Conservation (phyloP, 805 yeast genomes). For the Yarrowia keelungensis region DNA sequence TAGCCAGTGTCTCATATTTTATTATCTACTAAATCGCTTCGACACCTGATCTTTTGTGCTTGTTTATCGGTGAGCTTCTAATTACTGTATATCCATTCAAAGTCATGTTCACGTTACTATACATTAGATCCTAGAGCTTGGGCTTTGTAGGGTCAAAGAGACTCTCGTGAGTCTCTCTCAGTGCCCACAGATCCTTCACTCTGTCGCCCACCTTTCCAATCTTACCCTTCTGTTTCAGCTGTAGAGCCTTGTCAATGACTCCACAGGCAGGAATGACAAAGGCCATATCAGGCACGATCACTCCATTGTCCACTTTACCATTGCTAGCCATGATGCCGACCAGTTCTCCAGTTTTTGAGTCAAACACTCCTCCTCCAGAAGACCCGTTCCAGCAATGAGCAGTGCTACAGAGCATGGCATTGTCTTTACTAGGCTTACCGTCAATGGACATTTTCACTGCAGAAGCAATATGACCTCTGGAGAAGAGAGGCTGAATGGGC, state of each 20-base stretch:
- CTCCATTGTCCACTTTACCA: slow-evolving; percentile 48
- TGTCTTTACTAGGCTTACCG: slow-evolving; percentile 26
- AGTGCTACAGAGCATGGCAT: slow-evolving; percentile 47
- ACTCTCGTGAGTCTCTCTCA: slow-evolving; percentile 42
- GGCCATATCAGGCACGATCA: slow-evolving; percentile 50
- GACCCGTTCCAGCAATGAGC: slow-evolving; percentile 54
- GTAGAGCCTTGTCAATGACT: slow-evolving; percentile 44
- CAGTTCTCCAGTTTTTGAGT: slow-evolving; percentile 42
- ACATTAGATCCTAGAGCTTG: slow-evolving; percentile 6
- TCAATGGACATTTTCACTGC: slow-evolving; percentile 41
- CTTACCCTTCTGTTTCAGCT: slow-evolving; percentile 38
- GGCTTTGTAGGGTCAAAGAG: slow-evolving; percentile 18
- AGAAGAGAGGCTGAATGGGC: slow-evolving; percentile 46
- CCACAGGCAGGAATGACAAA: slow-evolving; percentile 48
- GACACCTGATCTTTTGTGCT: too few species aligned
- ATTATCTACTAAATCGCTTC: background rate
- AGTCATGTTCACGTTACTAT: background rate
- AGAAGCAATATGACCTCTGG: slow-evolving; percentile 46
- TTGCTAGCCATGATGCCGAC: slow-evolving; percentile 52
- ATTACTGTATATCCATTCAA: background rate
- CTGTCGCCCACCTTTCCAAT: slow-evolving; percentile 38
- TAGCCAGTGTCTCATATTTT: background rate
- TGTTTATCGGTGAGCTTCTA: too few species aligned
- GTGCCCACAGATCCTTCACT: slow-evolving; percentile 41
- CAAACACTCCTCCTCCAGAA: slow-evolving; percentile 51